These are phyloP conservation scores for Ajuga chamaepitys DNA, from an alignment of 257 asterid species.

Conservation along the genomic window DNA sequence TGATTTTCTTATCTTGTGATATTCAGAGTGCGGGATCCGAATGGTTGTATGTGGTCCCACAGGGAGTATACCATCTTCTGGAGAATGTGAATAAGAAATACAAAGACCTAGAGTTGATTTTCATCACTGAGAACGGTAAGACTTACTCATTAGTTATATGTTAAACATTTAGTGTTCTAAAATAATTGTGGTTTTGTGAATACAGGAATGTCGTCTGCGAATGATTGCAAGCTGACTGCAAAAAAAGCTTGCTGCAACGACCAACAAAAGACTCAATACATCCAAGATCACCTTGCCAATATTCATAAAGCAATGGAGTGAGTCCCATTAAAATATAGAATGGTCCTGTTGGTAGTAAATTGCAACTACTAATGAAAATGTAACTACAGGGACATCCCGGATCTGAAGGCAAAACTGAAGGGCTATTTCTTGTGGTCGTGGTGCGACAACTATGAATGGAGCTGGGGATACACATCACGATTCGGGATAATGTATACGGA, in stretches of 20 bases:
- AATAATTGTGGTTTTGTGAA: no score
- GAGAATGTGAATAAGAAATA: neutral
- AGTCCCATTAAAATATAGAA: neutral
- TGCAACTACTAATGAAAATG: no score
- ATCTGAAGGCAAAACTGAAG: neutral
- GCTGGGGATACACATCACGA: slow-evolving; percentile 20
- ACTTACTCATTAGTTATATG: no score
- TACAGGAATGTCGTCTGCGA: neutral
- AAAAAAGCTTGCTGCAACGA: neutral
- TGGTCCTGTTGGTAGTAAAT: no score
- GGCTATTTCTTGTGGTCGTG: slow-evolving; percentile 34
- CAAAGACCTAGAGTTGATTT: neutral
- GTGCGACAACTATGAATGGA: slow-evolving; percentile 37
- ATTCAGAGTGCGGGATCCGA: neutral
- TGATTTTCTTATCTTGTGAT: neutral
- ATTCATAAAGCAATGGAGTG: slow-evolving; percentile 13
- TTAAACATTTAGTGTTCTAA: no score
- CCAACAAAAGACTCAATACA: neutral
- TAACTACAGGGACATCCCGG: neutral
- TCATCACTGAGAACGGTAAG: slow-evolving; percentile 20
- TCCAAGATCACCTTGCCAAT: slow-evolving; percentile 18
- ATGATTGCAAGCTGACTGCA: neutral
- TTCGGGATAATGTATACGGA: slow-evolving; percentile 31
- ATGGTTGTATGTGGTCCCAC: slow-evolving; percentile 9
- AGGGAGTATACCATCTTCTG: neutral